Evolutionary conservation across 2,329 filamentous ascomycete genomes (phyloP), one percentile per base, ranked within the genome.

Genomic region (Stagonosporopsis vannaccii): DNA sequence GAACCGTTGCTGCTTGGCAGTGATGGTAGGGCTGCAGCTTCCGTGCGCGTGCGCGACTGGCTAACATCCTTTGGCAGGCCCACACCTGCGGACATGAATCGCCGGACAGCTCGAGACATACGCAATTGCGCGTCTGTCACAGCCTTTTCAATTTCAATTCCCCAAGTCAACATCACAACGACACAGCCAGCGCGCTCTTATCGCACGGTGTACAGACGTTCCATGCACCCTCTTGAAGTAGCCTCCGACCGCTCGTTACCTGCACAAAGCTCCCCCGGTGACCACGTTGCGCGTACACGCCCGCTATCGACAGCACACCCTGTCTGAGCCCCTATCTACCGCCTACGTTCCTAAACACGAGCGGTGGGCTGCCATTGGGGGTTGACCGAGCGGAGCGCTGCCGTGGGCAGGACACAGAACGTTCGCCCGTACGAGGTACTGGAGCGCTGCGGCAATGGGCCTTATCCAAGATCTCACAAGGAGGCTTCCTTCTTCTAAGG

Each of bases 401-500:
- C 63, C 59, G 39, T 37, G 51, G 60, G 60, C 58, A 57, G 39
- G 59, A 52, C 36, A 40, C n/a, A 39, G 23, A 32, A 42, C 19
- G 22, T 56, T 54, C 54, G 51, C 32, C 40, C 33, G 51, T 33
- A 54, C 63, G 49, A 52, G 36, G 45, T 45, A 40, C 56, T 48
- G n/a, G 26, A 42, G 28, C 43, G 42, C 45, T 39, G 44, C 37
- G 41, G 46, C 33, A 33, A 67, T 66, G 64, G 60, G 59, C 35
- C 53, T 62, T 39, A 33, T 62, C 22, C 57, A 64, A 51, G 75
- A 79, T 60, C 63, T 82, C 39, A 73, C 75, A 53, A 79, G 79
- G 72, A 76, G 78, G 62, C 63, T 82, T 59, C 80, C 80, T 28
- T 76, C 78, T 26, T 67, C 79, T 35, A 74, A 78, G 53, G 70